Conservation (phyloP, 371 early-diverging fungal genomes). For the Saksenaea vasiformis region DNA sequence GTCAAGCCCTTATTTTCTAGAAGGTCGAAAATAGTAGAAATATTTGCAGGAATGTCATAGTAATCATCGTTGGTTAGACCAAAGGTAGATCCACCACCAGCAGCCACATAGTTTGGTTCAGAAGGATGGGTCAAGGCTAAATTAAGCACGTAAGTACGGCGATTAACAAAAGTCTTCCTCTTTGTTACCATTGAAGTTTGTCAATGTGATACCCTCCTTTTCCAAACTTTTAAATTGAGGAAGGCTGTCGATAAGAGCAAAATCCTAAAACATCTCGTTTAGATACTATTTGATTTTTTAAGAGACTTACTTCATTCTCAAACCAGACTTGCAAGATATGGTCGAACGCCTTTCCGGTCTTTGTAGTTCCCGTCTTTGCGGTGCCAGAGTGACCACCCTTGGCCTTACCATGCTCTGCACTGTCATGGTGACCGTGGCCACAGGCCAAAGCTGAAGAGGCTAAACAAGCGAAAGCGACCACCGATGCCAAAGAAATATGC, state of each 20-base stretch:
- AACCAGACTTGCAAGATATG: constrained; percentile 41
- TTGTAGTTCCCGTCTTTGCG: neutral
- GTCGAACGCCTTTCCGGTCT: constrained; percentile 34
- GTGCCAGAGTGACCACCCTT: constrained; percentile 4
- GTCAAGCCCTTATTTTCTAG: constrained; percentile 56
- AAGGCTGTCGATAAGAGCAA: constrained; percentile 10
- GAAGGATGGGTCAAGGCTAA: constrained; percentile 52
- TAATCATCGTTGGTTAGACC: constrained; percentile 29
- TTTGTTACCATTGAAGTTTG: constrained; percentile 49
- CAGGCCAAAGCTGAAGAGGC: neutral
- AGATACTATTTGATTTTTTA: neutral
- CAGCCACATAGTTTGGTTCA: constrained; percentile 53
- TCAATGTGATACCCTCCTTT: constrained; percentile 42
- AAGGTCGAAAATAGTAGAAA: constrained; percentile 54
- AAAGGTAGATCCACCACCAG: constrained; percentile 24
- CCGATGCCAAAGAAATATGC: constrained; percentile 5
- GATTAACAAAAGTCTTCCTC: too few relatives aligned
- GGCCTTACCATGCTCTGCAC: neutral
- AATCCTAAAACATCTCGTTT: constrained; percentile 16
- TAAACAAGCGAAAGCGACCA: constrained; percentile 2
- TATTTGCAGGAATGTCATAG: constrained; percentile 24
- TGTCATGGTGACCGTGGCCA: neutral
- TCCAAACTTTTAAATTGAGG: constrained; percentile 20
- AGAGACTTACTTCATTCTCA: constrained; percentile 30
- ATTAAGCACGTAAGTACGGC: neutral